phyloP scores from a whole-genome alignment of 331 rosid genomes.

The Pyrus hybrid region DNA sequence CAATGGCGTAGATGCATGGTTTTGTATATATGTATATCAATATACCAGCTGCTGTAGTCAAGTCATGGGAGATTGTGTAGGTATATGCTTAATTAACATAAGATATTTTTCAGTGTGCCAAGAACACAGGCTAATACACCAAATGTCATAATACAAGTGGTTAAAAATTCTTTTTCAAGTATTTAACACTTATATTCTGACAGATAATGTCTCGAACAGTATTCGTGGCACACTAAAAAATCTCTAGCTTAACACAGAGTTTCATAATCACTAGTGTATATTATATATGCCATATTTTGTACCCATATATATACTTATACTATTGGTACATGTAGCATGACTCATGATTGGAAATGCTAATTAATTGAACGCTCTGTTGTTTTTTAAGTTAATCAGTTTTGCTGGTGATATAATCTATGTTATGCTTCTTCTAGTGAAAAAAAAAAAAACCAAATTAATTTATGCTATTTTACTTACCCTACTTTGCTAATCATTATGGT shows the following conservation, averaged over 20 bases:
- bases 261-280: too few species aligned
- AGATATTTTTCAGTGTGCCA: too few species aligned
- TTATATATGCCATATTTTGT: neutral
- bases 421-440: neutral
- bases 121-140: accelerated
- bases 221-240: too few species aligned
- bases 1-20: slow-evolving; percentile 19
- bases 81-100: too few species aligned
- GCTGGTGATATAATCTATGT: neutral
- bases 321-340: neutral
- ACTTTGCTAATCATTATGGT: neutral
- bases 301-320: neutral
- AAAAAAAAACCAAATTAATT: too few species aligned
- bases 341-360: neutral
- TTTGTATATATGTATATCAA: neutral
- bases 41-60: neutral
- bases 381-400: neutral
- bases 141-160: too few species aligned
- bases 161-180: too few species aligned
- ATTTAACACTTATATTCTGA: too few species aligned
- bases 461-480: neutral
- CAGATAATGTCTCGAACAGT: accelerated
- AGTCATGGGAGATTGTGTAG: too few species aligned
- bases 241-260: too few species aligned
- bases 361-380: neutral